phyloP scores from a whole-genome alignment of 495 filamentous ascomycete genomes.

The Tuber calosporum region DNA sequence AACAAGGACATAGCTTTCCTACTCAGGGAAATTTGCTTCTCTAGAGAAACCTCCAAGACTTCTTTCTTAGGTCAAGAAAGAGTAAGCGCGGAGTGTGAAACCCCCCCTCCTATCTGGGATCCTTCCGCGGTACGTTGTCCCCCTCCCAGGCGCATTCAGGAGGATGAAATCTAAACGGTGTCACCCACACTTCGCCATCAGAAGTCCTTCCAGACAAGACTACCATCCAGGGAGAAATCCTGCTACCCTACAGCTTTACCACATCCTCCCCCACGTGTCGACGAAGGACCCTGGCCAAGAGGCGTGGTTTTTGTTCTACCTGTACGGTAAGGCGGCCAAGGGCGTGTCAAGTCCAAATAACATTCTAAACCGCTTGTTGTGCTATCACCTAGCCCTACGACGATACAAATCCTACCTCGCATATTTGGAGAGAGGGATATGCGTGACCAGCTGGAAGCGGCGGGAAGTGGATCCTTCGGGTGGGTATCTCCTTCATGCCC shows the following conservation, averaged over 20 bases:
- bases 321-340: not conserved
- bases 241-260: not conserved
- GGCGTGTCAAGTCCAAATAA: not conserved
- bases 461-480: not conserved
- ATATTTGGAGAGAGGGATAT: not conserved
- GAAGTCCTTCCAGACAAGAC: not conserved
- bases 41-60: not conserved
- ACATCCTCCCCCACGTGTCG: not conserved
- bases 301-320: not conserved
- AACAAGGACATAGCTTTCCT: not conserved
- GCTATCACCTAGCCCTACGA: not conserved
- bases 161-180: not conserved
- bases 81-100: not conserved
- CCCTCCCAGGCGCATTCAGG: not conserved
- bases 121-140: not conserved
- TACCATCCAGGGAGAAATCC: not conserved
- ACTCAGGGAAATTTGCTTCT: not conserved
- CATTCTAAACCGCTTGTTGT: not conserved
- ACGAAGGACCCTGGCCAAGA: not conserved
- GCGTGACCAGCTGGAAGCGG: not conserved
- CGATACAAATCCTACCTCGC: not conserved
- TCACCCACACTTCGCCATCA: not conserved
- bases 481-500: not conserved
- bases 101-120: not conserved
- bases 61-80: not conserved